Evolutionary conservation across 2,329 filamentous ascomycete genomes (phyloP), one percentile per base, ranked within the genome.

Genomic region (Colletotrichum sp.): DNA sequence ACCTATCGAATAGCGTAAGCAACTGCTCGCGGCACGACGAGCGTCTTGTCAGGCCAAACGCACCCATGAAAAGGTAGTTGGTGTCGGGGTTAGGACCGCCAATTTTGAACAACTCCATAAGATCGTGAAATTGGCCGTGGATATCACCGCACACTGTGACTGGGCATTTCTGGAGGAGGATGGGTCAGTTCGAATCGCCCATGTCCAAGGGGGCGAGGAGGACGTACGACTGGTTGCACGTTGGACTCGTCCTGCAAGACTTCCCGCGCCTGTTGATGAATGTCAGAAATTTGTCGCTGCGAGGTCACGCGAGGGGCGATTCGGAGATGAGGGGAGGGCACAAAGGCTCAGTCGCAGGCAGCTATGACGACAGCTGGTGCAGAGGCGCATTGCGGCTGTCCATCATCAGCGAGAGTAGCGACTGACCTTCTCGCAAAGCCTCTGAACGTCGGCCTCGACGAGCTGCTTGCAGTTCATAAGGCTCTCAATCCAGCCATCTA

Each of bases 21-120:
- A 66, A 16, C 32, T 49, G 75, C 77, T 64, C 75, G 64, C 59
- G 68, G 72, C 24, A 39, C 21, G 44, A 55, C 26, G 24, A 32
- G 26, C 18, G 57, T 32, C 16, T 72, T 39, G 66, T 30, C 30
- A 49, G n/a, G 57, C 26, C 10, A 68, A 62, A 79, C 92, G 83
- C 88, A 97, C 95, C 96, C 96, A 99, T 99, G 89, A 99, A 99
- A 80, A 99, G 93, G 87, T 99, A 99, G 89, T 99, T 99, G 84
- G 97, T 99, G 87, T 99, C 97, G 80, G 97, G 97, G 84, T 98
- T 98, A 77, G 96, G 96, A 71, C 97, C 97, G 81, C 97, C 97
- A 86, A 99, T 99, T 89, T 98, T 98, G 92, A 99, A 99, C 70
- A 99, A 92, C 88, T 99, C 97, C 96, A 99, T 99, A 86, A 99